Conservation (phyloP, 1,284 basidiomycete genomes). For the Cryptococcus floricola region DNA sequence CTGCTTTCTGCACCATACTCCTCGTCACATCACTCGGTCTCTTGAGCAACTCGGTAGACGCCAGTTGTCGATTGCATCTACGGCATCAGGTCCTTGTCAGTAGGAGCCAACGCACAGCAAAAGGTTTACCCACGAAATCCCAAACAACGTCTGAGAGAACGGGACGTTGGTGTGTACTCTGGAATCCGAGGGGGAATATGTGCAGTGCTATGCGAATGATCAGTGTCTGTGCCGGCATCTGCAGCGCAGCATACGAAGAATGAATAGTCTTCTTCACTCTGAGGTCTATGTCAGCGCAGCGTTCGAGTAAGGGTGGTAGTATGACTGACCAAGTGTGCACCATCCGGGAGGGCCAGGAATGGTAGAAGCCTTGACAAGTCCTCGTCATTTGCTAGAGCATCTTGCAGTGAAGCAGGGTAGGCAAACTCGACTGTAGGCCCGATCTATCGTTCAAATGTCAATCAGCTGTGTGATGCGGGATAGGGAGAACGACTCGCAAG, state of each 20-base stretch:
- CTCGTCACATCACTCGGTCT: constrained; percentile 86
- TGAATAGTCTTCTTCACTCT: constrained; percentile 92
- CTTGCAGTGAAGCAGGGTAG: constrained; percentile 54
- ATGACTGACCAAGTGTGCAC: constrained; percentile 75
- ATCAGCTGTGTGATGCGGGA: not conserved
- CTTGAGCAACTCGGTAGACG: constrained; percentile 71
- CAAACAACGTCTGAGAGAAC: constrained; percentile 67
- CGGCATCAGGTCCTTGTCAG: not conserved
- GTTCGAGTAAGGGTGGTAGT: not conserved
- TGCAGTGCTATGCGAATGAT: constrained; percentile 58
- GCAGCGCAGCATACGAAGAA: constrained; percentile 78
- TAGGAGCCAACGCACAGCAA: not conserved
- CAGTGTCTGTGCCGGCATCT: constrained; percentile 8
- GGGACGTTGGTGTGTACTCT: constrained; percentile 39
- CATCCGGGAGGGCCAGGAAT: constrained; percentile 96
- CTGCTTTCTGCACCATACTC: constrained; percentile 95
- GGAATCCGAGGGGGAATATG: constrained; percentile 46
- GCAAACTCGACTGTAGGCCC: constrained; percentile 84
- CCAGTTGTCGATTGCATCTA: constrained; percentile 94
- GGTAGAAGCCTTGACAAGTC: constrained; percentile 79
- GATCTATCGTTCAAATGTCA: constrained; percentile 55
- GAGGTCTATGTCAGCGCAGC: constrained; percentile 1
- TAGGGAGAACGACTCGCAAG: constrained; percentile 56
- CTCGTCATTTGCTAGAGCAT: constrained; percentile 71
- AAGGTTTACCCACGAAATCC: constrained; percentile 66